Evolutionary conservation across 371 early-diverging fungal species (phyloP).

Genomic region (Mucor ambiguus): DNA sequence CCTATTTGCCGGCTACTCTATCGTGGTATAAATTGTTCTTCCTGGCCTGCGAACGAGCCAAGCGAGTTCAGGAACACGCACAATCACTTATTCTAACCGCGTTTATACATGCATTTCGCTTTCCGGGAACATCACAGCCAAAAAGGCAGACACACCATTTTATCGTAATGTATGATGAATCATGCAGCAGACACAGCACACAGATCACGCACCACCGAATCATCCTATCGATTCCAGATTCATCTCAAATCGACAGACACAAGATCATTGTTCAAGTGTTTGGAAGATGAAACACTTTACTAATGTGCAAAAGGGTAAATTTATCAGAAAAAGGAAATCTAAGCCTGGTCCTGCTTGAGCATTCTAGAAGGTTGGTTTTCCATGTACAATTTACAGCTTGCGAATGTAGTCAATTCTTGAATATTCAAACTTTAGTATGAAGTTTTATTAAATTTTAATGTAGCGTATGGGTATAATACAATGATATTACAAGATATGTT

Average conservation of each 20-base stretch:
- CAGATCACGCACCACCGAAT: neutral
- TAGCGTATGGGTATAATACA: constrained; percentile 3
- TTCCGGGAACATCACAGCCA: neutral
- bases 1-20: neutral
- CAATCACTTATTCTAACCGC: neutral
- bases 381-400: neutral
- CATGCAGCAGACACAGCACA: neutral
- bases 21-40: neutral
- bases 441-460: neutral
- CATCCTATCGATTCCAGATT: neutral
- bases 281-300: neutral
- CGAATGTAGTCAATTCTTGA: neutral
- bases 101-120: neutral
- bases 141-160: neutral
- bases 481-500: constrained; percentile 4
- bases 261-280: neutral
- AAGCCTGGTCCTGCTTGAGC: neutral
- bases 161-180: neutral
- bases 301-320: neutral
- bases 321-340: neutral
- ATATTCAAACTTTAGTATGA: neutral
- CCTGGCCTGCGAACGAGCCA: neutral
- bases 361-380: neutral
- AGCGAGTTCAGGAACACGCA: neutral
- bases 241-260: neutral